A percentile compares a stretch with the other conserved stretches of the same genome.
Conservation (phyloP, 148 eudicot genomes). For the Pharnaceum exiguum region DNA sequence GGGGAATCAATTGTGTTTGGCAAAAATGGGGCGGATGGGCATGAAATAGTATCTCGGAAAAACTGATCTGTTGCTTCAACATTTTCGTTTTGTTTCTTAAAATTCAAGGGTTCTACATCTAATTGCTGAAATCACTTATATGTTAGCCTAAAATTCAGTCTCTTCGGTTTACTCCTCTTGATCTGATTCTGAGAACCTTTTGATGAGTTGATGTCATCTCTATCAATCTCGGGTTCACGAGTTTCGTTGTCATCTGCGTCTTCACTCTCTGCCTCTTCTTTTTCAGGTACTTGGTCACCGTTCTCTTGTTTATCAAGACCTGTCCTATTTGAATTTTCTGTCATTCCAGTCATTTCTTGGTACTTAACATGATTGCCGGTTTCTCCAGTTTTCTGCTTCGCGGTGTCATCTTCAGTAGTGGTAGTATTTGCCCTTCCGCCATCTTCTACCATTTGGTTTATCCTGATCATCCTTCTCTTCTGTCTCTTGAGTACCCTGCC, state of each 20-base stretch:
- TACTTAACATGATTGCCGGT: not conserved
- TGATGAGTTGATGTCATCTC: constrained; percentile 17
- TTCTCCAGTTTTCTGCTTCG: not conserved
- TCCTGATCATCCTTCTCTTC: no score
- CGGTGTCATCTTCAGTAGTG: not conserved
- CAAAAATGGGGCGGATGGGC: no score
- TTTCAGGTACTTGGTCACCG: not conserved
- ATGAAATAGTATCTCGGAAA: no score
- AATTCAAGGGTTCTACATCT: not conserved
- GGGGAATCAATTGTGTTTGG: no score
- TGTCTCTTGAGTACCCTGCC: not conserved
- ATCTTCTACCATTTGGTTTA: no score
- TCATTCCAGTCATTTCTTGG: not conserved
- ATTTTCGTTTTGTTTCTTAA: no score
- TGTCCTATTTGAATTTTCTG: constrained; percentile 1
- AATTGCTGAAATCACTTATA: not conserved
- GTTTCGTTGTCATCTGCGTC: constrained; percentile 12
- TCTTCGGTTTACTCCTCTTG: constrained; percentile 19
- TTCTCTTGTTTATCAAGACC: not conserved
- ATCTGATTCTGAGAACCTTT: constrained; percentile 18
- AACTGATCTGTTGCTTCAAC: no score
- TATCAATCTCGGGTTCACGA: constrained; percentile 11
- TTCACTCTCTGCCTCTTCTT: constrained; percentile 9
- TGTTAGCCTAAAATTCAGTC: constrained; percentile 15
- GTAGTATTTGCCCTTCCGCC: no score